phyloP scores from a whole-genome alignment of 2,329 filamentous ascomycete species.

The Fusarium kyushuense region DNA sequence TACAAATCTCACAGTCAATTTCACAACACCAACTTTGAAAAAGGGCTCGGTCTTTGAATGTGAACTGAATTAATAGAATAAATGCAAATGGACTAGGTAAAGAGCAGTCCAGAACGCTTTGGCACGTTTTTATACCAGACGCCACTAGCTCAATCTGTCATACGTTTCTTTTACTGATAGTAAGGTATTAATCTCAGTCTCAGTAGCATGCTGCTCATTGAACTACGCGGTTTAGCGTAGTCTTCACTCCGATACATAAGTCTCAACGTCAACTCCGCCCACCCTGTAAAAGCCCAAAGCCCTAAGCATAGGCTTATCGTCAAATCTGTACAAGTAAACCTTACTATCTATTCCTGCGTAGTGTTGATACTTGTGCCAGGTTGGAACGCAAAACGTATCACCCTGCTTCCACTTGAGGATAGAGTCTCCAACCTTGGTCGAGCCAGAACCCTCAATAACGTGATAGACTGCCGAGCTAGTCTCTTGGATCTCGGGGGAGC shows the following conservation, averaged over 20 bases:
- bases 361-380: constrained; percentile 65
- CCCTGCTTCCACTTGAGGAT: constrained; percentile 59
- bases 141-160: too few relatives aligned
- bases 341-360: constrained; percentile 50
- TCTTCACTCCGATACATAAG: constrained; percentile 9
- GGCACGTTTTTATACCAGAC: too few relatives aligned
- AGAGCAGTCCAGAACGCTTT: too few relatives aligned
- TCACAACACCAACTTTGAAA: too few relatives aligned
- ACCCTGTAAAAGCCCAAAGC: constrained; percentile 61
- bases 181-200: too few relatives aligned
- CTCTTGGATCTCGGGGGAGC: constrained; percentile 58
- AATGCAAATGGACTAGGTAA: too few relatives aligned
- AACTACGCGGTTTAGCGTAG: too few relatives aligned
- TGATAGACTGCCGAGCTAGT: constrained; percentile 67
- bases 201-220: too few relatives aligned
- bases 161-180: too few relatives aligned
- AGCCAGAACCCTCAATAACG: constrained; percentile 61
- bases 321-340: constrained; percentile 65
- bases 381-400: constrained; percentile 67
- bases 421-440: constrained; percentile 54
- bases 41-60: too few relatives aligned
- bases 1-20: too few relatives aligned
- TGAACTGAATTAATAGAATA: too few relatives aligned
- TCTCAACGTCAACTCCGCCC: constrained; percentile 28
- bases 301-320: constrained; percentile 67